Evolutionary conservation across 2,329 filamentous ascomycete genomes (phyloP).

Genomic region (Penicillium sp.): DNA sequence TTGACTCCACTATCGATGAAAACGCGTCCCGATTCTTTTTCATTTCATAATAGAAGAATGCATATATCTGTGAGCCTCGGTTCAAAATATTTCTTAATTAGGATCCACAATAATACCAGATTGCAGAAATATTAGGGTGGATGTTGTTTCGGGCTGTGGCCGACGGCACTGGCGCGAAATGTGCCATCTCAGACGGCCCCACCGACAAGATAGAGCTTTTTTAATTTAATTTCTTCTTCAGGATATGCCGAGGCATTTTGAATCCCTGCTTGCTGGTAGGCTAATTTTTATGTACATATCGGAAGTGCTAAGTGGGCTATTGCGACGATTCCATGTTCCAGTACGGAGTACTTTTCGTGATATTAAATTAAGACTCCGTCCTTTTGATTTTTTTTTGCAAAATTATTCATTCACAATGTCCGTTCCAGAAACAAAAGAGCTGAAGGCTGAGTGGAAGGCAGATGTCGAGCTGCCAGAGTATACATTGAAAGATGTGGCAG

Average conservation of each 20-base stretch:
- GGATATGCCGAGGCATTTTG: slow-evolving; percentile 1
- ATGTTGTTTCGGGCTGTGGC: background rate
- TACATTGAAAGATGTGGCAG: slow-evolving; percentile 42
- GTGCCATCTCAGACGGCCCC: background rate
- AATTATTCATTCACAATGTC: slow-evolving; percentile 9
- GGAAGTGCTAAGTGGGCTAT: background rate
- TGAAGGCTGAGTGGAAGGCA: slow-evolving; percentile 18
- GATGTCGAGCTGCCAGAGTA: slow-evolving; percentile 23
- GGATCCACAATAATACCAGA: background rate
- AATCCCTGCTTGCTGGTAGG: background rate
- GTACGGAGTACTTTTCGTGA: background rate
- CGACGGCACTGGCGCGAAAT: background rate
- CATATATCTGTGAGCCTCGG: slow-evolving; percentile 15
- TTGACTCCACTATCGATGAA: slow-evolving; percentile 2
- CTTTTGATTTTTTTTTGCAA: background rate
- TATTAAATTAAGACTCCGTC: background rate
- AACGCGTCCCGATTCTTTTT: background rate
- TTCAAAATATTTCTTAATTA: slow-evolving; percentile 2
- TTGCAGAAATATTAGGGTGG: background rate
- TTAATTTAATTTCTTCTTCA: background rate
- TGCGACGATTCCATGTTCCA: background rate
- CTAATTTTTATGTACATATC: slow-evolving; percentile 2
- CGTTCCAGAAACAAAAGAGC: slow-evolving; percentile 14
- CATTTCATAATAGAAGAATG: background rate
- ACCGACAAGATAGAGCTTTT: background rate